Evolutionary conservation across 2,329 filamentous ascomycete species (phyloP), one percentile per base, ranked within the genome.

Genomic region (Mariannaea sp.): DNA sequence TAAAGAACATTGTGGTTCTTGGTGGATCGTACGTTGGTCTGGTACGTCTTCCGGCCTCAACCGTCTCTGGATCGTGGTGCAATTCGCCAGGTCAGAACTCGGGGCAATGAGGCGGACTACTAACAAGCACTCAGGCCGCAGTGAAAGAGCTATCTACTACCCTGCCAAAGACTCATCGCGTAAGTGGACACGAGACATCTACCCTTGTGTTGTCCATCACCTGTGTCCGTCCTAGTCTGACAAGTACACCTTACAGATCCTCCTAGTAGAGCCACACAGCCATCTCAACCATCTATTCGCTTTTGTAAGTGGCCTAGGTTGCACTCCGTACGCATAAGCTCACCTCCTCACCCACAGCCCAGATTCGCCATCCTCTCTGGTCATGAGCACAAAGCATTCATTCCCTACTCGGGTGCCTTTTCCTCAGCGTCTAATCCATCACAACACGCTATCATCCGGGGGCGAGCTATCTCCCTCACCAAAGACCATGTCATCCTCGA

Each of bases 261-360:
- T 80, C 0, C 57, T 80, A 5, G 66, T 82, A 22, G 80, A 82
- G 56, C 77, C 74, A 45, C 79, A 80, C 51, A 76, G 73, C 7
- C 80, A 82, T 63, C 77, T 81, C 54, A 75, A 81, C 50, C 78
- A 76, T 47, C 68, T 74, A 0, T 82, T 77, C n/a, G 64, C 64
- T 4, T 79, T 82, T 55, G 64, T 66, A 30, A 55, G 64, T 56
- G 2, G n/a, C 3, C 12, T n/a, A 9, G 35, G 17, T 4, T 7
- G 32, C 13, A n/a, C 19, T 22, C 45, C 20, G 9, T 29, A 17
- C 33, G 51, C 43, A 12, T n/a, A n/a, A n/a, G n/a, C 4, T 17
- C 22, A 3, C 19, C 20, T 1, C 41, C 45, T 16, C 39, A 48
- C 29, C 27, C 1, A 6, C 16, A 66, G 64, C 79, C 79, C 0